A percentile compares a stretch with the other conserved stretches of the same genome.
Conservation (phyloP, 2,329 filamentous ascomycete species). For the Trichoderma pleuroti region DNA sequence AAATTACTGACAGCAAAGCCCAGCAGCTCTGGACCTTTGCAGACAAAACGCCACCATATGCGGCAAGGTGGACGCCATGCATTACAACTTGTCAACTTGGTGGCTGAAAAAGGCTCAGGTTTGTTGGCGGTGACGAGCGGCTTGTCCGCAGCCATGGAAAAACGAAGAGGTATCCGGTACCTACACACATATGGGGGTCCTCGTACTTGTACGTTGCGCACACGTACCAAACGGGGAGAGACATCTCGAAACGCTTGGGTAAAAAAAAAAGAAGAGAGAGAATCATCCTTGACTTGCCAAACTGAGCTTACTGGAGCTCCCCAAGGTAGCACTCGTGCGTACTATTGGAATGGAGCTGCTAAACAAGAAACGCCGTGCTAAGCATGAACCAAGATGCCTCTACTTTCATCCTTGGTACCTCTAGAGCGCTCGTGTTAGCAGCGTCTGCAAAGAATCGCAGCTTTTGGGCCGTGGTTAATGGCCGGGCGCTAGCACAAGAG, state of each 20-base stretch:
- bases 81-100: neutral
- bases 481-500: constrained; percentile 5
- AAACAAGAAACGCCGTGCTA: neutral
- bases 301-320: neutral
- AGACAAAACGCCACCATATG: neutral
- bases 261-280: neutral
- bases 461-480: neutral
- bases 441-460: neutral
- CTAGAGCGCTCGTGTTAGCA: neutral
- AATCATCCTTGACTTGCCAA: neutral
- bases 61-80: neutral
- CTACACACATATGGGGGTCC: neutral
- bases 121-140: neutral
- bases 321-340: neutral
- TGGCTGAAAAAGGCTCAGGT: neutral
- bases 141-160: neutral
- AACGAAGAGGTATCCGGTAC: neutral
- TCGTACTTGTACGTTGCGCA: neutral
- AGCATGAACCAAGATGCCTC: neutral
- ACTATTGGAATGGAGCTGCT: neutral
- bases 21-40: neutral
- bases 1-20: neutral
- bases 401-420: neutral
- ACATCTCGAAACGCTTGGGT: constrained; percentile 2
- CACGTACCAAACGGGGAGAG: constrained; percentile 5